phyloP scores from a whole-genome alignment of 2,329 filamentous ascomycete species.

The Pseudogymnoascus sp. region DNA sequence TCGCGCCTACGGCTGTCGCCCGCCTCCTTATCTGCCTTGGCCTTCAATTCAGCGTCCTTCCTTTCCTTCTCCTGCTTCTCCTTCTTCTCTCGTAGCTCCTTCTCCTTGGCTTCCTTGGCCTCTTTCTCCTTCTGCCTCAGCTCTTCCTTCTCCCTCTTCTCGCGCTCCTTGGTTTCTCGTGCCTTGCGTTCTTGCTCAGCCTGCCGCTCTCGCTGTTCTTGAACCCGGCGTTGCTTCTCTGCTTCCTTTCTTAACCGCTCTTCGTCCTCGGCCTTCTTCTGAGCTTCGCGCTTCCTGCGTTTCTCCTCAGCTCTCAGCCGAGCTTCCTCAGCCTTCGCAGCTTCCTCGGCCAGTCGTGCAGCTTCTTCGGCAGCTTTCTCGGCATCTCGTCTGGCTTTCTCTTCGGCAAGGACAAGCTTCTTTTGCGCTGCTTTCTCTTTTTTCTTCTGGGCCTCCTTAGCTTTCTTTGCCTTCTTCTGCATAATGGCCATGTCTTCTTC shows the following conservation, averaged over 20 bases:
- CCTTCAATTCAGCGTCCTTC: constrained; percentile 49
- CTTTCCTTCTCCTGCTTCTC: constrained; percentile 53
- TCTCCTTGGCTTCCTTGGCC: constrained; percentile 58
- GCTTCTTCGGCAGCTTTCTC: constrained; percentile 85
- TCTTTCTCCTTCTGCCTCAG: constrained; percentile 74
- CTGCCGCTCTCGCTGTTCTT: constrained; percentile 80
- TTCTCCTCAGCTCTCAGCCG: constrained; percentile 81
- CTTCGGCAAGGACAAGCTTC: constrained; percentile 83
- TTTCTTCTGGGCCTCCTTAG: constrained; percentile 87
- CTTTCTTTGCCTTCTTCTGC: constrained; percentile 84
- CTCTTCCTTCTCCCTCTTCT: constrained; percentile 80
- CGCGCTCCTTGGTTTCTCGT: constrained; percentile 69
- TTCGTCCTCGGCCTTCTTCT: constrained; percentile 85
- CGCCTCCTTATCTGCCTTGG: constrained; percentile 36
- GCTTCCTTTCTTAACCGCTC: constrained; percentile 78
- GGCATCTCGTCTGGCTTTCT: constrained; percentile 79
- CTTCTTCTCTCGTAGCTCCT: constrained; percentile 47
- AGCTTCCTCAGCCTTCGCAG: constrained; percentile 73
- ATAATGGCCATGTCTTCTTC: constrained; percentile 72
- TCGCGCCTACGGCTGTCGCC: constrained; percentile 45
- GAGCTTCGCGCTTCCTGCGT: constrained; percentile 81
- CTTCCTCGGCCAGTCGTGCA: constrained; percentile 66
- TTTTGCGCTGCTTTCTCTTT: constrained; percentile 90
- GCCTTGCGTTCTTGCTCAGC: constrained; percentile 79
- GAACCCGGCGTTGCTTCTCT: constrained; percentile 69